phyloP scores from a whole-genome alignment of 345 rosid species.

The Eucalyptus microcorys region DNA sequence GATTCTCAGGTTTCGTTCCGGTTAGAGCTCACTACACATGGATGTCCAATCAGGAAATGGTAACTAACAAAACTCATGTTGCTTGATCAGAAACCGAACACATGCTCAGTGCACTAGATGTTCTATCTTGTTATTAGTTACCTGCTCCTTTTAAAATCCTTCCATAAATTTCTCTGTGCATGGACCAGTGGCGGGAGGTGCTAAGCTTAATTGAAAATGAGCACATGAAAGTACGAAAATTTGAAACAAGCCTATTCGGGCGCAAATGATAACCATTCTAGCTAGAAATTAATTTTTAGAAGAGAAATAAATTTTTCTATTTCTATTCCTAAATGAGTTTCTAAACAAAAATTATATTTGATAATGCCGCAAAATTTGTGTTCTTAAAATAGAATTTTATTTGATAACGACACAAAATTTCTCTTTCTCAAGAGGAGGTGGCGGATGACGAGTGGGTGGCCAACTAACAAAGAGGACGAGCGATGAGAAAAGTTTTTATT shows the following conservation, averaged over 20 bases:
- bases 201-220: not conserved
- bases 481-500: no score
- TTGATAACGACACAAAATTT: no score
- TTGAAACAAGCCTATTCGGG: not conserved
- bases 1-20: constrained; percentile 69
- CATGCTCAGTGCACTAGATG: not conserved
- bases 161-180: not conserved
- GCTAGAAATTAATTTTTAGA: no score
- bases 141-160: not conserved
- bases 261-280: no score
- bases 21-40: constrained; percentile 96
- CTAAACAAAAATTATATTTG: no score
- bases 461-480: no score
- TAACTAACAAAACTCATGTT: constrained; percentile 2
- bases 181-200: not conserved
- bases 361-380: no score
- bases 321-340: no score
- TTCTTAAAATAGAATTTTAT: no score
- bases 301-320: no score
- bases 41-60: constrained; percentile 95
- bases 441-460: rapidly evolving
- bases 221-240: not conserved
- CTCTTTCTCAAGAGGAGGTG: no score
- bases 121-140: not conserved
- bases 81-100: not conserved